phyloP scores from a whole-genome alignment of 202 grass and related monocot species.

The Sporobolus alterniflorus region DNA sequence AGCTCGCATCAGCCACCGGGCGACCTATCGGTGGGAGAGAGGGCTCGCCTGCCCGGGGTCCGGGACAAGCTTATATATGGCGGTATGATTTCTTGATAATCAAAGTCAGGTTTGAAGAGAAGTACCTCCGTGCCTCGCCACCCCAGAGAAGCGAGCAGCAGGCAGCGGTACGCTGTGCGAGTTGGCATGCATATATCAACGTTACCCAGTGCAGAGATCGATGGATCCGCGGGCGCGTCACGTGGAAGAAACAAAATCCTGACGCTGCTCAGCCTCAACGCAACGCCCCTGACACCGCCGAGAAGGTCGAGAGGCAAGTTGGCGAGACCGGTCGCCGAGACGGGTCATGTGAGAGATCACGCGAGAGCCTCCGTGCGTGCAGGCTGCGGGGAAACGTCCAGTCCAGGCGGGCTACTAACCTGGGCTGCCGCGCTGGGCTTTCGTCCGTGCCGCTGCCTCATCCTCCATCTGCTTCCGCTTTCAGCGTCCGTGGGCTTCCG shows the following conservation, averaged over 20 bases:
- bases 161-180: background rate
- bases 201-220: background rate
- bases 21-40: constrained; percentile 19
- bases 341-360: constrained; percentile 27
- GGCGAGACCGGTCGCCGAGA: background rate
- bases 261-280: background rate
- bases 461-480: background rate
- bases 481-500: background rate
- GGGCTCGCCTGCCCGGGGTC: background rate
- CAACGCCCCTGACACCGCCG: background rate
- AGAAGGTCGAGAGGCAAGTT: background rate
- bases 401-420: background rate
- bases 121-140: background rate
- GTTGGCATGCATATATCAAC: background rate
- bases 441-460: too few relatives aligned
- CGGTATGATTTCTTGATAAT: background rate
- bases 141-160: background rate
- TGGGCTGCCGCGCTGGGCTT: background rate
- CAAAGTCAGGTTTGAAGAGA: background rate
- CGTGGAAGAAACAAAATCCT: constrained; percentile 26
- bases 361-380: too few relatives aligned
- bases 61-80: background rate
- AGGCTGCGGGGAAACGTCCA: background rate
- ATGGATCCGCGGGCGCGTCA: background rate
- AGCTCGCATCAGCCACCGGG: background rate